Evolutionary conservation across 768 basidiomycete species (phyloP).

Genomic region (Filobasidium wieringae): DNA sequence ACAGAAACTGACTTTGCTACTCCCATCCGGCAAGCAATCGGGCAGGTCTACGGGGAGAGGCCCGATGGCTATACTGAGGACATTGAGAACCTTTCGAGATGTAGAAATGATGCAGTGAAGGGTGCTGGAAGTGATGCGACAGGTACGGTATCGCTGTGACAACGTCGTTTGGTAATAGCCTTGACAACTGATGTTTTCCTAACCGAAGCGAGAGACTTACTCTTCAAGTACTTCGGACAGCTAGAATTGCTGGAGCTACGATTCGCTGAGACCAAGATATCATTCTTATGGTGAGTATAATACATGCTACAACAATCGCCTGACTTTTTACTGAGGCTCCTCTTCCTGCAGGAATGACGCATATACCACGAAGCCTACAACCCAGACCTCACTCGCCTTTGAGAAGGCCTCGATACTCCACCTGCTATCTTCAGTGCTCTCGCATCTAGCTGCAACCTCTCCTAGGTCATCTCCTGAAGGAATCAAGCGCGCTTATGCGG

Average conservation of each 20-base stretch:
- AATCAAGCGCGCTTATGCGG: constrained; percentile 82
- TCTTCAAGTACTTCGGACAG: constrained; percentile 99
- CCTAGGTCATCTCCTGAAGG: constrained; percentile 77
- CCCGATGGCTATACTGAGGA: constrained; percentile 80
- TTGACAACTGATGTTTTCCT: neutral
- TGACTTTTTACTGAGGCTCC: neutral
- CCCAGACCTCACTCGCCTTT: constrained; percentile 90
- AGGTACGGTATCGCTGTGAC: constrained; percentile 44
- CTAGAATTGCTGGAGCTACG: constrained; percentile 91
- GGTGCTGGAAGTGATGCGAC: constrained; percentile 93
- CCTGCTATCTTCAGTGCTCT: constrained; percentile 88
- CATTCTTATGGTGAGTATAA: constrained; percentile 61
- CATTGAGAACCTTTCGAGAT: constrained; percentile 70
- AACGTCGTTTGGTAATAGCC: neutral
- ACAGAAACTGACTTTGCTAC: constrained; percentile 93
- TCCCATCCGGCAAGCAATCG: constrained; percentile 71
- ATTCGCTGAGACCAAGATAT: constrained; percentile 90
- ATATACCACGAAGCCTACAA: constrained; percentile 84
- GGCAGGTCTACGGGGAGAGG: constrained; percentile 83
- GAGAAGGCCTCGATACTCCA: constrained; percentile 97
- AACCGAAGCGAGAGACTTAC: constrained; percentile 68
- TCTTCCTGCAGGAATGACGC: constrained; percentile 58
- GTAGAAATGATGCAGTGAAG: constrained; percentile 87
- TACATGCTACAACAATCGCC: neutral
- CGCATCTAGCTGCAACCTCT: constrained; percentile 59